Base-by-base conservation (phyloP, 2,329 filamentous ascomycete genomes). In the Penicillium expansum region DNA sequence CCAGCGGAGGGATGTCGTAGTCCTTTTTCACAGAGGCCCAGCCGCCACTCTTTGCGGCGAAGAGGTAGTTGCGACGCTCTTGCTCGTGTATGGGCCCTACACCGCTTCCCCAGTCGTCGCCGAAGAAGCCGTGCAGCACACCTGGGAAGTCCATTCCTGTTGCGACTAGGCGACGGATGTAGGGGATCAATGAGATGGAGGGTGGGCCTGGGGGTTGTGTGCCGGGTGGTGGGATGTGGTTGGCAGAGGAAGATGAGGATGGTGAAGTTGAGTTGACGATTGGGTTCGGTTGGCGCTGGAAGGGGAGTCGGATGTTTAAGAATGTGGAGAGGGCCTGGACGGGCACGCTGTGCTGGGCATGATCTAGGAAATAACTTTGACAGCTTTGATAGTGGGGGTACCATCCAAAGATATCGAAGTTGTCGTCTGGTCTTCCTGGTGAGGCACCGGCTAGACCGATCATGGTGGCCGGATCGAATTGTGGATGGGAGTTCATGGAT, bases 111-210 rank as follows among this genome's bases (percentile, higher is more conserved):
- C 92, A 99, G 70, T 96, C 89, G 62, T 97, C 90, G n/a, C 94
- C 94, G 67, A 97, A 99, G 78, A 97, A 96, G 11, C 92, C 92
- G 70, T 96, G 91, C 58, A 99, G 79, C n/a, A 97, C 87, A 0
- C 86, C 86, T 0, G 89, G 86, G 39, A 86, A 87, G 73, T 97
- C 94, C 78, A 96, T 94, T 2, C 92, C 93, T 0, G 93, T 97
- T 16, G 91, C 91, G 45, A 97, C 86, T 2, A 97, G 83, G 16
- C 94, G 90, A 33, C 93, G 88, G 60, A 97, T 87, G 73, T 96
- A 99, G 0, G 94, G 93, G 4, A 94, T 83, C 11, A 97, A 80
- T 1, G 90, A 91, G 44, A 92, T 81, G 63, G 72, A 68, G 13
- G 74, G 69, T 4, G 73, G 71, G 16, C 71, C 64, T 30, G 72